Base-by-base conservation (phyloP, 176 grass and related monocot species). In the Zoysia japonica region DNA sequence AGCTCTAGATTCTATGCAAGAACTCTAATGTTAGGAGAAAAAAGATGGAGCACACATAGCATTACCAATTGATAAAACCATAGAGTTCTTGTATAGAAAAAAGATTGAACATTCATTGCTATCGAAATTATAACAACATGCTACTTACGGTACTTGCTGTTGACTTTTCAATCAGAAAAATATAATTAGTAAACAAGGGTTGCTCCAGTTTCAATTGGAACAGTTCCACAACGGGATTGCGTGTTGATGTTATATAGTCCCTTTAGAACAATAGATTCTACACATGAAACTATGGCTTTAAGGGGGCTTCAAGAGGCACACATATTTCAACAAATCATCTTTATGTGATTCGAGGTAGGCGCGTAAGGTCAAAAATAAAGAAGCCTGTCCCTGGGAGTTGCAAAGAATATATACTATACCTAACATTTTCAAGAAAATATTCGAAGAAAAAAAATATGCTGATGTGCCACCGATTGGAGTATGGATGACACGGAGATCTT, bases 371-470 rank as follows among this genome's bases (percentile, higher is more conserved):
- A 65, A 79, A 74, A 80, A 40, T 20, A 81, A 41, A 69, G 38
- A 74, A 28, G 16, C 14, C 12, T 42, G 56, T 66, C 49, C 56
- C 45, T 47, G 2, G 15, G 28, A 1, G 15, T 75, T 88, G 62
- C 69, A 11, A 36, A 65, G 82, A 85, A 88, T 88, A 89, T 77
- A 81, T 89, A 45, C 77, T 71, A 81, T 81, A 51, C 65, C 71
- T 51, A 51, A 48, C 28, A 65, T 66, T 68, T 38, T 66, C 66
- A 81, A 53, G 43, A 80, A 65, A 70, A 66, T 6, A 71, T 85
- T 76, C 36, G 5, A 55, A 89, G 19, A 3, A 14, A 56, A 88
- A 65, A 79, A 76, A 88, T 28, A 28, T 0, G 5, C 14, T 12
- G 66, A 52, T 60, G n/a, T 51, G 65, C 50, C 65, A 65, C 9